Base-by-base conservation (phyloP, 2,329 filamentous ascomycete genomes). In the Penicillium fuscoglaucum region DNA sequence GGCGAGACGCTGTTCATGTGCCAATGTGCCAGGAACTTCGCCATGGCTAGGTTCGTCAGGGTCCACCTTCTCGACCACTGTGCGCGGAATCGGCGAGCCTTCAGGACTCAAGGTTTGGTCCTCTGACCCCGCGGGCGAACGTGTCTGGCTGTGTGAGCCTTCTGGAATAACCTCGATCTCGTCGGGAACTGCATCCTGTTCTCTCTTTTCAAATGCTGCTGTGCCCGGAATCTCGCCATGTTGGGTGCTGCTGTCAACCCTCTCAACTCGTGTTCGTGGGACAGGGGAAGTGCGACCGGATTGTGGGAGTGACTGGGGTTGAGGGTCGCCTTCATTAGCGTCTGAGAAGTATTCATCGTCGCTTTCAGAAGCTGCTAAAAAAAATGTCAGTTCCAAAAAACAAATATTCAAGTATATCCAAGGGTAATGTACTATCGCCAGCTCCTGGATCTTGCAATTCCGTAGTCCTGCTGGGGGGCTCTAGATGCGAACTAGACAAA, bases 301-400 rank as follows among this genome's bases (percentile, higher is more conserved):
- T 50, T 69, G 68, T 68, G 68, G 66, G 61, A 67, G 71, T 62
- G 71, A 74, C 61, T 65, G 63, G 57, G 71, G 68, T 68, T 63
- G 67, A 33, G 66, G 61, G 46, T 74, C 74, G 65, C 84, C 85
- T 77, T 88, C 86, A 44, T 80, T 84, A 57, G 86, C 86, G 69
- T 88, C 86, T 47, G 85, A 87, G 72, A 88, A 88, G 73, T 87
- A 83, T 61, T 88, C 86, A 49, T 84, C 79, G 51, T 78, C 82
- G 59, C 81, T 82, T 58, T 82, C 82, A 41, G 81, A 82, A 47
- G 72, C 78, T 70, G 76, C 73, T 35, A 43, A 15, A 29, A 12
- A 15, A 8, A 10, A 31, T n/a, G 29, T 52, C 28, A 48, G 33
- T 56, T 40, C 13, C 29, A 37, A 31, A 37, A 31, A 26, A 21